Base-by-base conservation (phyloP, 306 rosid species). In the Cicer chorassanicum region DNA sequence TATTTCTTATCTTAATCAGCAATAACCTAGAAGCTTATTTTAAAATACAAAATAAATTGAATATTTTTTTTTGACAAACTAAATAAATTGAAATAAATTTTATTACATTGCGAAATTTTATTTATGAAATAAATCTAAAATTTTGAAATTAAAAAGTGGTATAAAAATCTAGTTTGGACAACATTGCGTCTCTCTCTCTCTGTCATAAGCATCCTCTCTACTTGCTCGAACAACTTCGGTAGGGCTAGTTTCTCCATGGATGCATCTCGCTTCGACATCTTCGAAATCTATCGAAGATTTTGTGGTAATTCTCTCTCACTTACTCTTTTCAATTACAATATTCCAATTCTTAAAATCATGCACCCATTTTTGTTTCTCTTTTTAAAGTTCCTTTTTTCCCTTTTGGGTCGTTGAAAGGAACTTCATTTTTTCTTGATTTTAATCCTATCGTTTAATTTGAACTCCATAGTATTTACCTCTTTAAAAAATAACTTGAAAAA, bases 201-300 rank as follows among this genome's bases (percentile, higher is more conserved):
- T 59, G 38, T 19, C 6, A 24, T 2, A 24, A 24, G 60, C 39
- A 44, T 15, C 60, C 82, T 15, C 69, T 84, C 50, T 56, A 59
- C 85, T 64, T 54, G 80, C 80, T 83, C 65, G 40, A 55, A 45
- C 43, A 43, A 68, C 82, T 53, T 70, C 65, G 59, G 3, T 67
- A 76, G 80, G 76, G 78, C 83, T 55, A 81, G 66, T 46, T 81
- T 53, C 71, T 43, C 81, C 72, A 87, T 90, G 91, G 90, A 85
- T 90, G 81, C 85, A 19, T 80, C 78, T 77, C 78, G 68, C 60
- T 85, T 84, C 82, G 91, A 90, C 62, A 86, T 92, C 78, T 81
- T 76, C 43, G 83, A 89, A 80, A 84, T 88, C 84, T 95, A 92
- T 76, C 90, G 88, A 48, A 88, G 86, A 64, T 95, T 65, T 76